Percentiles rank a stretch among this genome's conserved stretches.
Evolutionary conservation across 257 asterid species (phyloP).

Genomic region (Primulina tabacum): DNA sequence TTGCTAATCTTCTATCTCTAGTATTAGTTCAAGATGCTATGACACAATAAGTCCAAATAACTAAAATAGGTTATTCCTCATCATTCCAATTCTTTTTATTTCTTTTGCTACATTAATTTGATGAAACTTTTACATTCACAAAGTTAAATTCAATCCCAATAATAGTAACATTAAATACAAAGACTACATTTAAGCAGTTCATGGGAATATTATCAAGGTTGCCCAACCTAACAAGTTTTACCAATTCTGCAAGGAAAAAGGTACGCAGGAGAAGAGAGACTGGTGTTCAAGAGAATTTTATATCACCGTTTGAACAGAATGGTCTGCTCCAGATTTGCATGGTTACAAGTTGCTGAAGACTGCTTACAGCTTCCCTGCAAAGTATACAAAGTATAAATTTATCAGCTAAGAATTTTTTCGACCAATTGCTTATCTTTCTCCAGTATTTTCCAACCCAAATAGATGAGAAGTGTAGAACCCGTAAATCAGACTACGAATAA

Average conservation of each 20-base stretch:
- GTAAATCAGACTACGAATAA: too few relatives aligned
- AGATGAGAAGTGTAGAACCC: too few relatives aligned
- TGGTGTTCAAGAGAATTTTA: conserved; percentile 12
- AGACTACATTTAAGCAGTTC: conserved; percentile 8
- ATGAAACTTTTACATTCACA: background rate
- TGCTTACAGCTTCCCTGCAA: conserved; percentile 33
- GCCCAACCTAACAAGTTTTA: conserved; percentile 13
- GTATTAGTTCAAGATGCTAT: background rate
- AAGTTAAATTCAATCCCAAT: background rate
- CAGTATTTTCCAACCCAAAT: background rate
- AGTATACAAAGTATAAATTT: conserved; percentile 13
- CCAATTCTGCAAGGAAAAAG: background rate
- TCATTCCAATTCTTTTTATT: conserved; percentile 2
- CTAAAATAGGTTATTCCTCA: background rate
- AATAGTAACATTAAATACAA: background rate
- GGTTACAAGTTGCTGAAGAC: conserved; percentile 10
- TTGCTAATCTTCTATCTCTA: background rate
- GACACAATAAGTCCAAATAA: background rate
- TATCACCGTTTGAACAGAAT: conserved; percentile 74
- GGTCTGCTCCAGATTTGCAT: conserved; percentile 51
- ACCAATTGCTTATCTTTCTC: conserved; percentile 5
- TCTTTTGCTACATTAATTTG: background rate
- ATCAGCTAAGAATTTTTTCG: background rate
- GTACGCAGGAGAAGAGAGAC: background rate
- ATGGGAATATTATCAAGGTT: background rate